Evolutionary conservation across 129 eudicot genomes (phyloP).

Genomic region (Flaveria trinervia): DNA sequence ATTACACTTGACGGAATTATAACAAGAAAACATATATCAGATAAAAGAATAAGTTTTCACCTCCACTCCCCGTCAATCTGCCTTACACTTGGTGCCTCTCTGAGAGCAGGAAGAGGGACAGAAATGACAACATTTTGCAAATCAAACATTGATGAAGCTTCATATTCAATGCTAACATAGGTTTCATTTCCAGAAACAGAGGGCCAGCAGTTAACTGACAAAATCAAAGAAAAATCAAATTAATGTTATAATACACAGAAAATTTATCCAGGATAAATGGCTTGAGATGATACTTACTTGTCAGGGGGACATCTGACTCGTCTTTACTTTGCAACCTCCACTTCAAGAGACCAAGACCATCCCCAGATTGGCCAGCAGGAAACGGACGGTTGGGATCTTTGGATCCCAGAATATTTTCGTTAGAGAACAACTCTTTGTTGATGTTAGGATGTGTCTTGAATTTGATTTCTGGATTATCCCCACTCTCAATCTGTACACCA

Average conservation of each 20-base stretch:
- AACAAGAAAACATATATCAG: too few relatives aligned
- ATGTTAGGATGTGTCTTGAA: conserved; percentile 96
- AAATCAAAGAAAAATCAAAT: background rate
- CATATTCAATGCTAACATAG: conserved; percentile 89
- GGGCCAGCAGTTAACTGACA: conserved; percentile 96
- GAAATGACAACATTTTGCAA: conserved; percentile 89
- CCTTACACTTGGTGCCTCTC: conserved; percentile 81
- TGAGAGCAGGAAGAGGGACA: conserved; percentile 80
- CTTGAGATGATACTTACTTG: conserved; percentile 52
- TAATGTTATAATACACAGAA: background rate
- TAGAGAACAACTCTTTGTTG: conserved; percentile 78
- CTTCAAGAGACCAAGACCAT: conserved; percentile 75
- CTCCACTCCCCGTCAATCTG: conserved; percentile 99
- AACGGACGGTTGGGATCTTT: conserved; percentile 94
- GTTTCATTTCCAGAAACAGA: conserved; percentile 98
- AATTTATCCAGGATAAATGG: background rate
- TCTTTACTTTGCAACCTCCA: conserved; percentile 97
- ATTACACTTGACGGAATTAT: too few relatives aligned
- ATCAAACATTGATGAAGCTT: conserved; percentile 76
- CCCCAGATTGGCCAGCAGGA: conserved; percentile 82
- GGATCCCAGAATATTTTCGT: conserved; percentile 80
- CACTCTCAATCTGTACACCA: conserved; percentile 68
- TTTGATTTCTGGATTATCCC: conserved; percentile 70
- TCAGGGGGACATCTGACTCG: conserved; percentile 76
- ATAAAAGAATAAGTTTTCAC: conserved; percentile 36